phyloP scores from a whole-genome alignment of 1,139 yeast genomes.

The Candida anutae region DNA sequence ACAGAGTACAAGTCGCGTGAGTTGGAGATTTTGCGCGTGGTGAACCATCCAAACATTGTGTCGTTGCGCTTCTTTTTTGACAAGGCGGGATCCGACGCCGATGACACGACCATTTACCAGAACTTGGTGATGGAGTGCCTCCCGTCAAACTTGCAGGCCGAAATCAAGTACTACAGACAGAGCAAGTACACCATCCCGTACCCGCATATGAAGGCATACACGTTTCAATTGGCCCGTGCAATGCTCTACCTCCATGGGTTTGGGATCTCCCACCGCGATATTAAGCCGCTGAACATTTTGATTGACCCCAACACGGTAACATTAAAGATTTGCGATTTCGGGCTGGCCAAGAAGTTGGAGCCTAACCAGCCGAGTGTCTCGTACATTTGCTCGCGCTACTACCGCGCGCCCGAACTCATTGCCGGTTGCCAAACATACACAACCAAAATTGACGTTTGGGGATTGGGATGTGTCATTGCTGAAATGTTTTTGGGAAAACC shows the following conservation, averaged over 20 bases:
- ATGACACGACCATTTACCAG: slow-evolving; percentile 60
- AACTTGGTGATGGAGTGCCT: slow-evolving; percentile 80
- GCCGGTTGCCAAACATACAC: slow-evolving; percentile 71
- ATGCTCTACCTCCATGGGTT: slow-evolving; percentile 76
- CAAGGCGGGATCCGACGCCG: slow-evolving; percentile 44
- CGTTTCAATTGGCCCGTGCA: slow-evolving; percentile 76
- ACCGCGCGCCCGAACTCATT: slow-evolving; percentile 77
- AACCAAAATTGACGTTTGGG: slow-evolving; percentile 81
- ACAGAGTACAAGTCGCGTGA: slow-evolving; percentile 79
- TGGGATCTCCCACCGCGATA: slow-evolving; percentile 76
- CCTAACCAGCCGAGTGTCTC: slow-evolving; percentile 69
- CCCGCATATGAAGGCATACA: slow-evolving; percentile 67
- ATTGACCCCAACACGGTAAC: slow-evolving; percentile 62
- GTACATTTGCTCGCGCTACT: slow-evolving; percentile 73
- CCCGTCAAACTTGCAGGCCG: slow-evolving; percentile 71
- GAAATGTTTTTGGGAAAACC: slow-evolving; percentile 80
- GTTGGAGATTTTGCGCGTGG: slow-evolving; percentile 62
- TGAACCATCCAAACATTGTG: slow-evolving; percentile 74
- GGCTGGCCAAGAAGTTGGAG: slow-evolving; percentile 71
- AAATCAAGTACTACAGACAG: slow-evolving; percentile 61
- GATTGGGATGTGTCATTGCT: slow-evolving; percentile 77
- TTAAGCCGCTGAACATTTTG: slow-evolving; percentile 71
- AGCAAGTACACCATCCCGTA: slow-evolving; percentile 59
- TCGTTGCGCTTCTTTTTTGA: slow-evolving; percentile 59
- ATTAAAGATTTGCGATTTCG: slow-evolving; percentile 75